Conservation (phyloP, 176 grass and related monocot species). For the Guadua angustifolia region DNA sequence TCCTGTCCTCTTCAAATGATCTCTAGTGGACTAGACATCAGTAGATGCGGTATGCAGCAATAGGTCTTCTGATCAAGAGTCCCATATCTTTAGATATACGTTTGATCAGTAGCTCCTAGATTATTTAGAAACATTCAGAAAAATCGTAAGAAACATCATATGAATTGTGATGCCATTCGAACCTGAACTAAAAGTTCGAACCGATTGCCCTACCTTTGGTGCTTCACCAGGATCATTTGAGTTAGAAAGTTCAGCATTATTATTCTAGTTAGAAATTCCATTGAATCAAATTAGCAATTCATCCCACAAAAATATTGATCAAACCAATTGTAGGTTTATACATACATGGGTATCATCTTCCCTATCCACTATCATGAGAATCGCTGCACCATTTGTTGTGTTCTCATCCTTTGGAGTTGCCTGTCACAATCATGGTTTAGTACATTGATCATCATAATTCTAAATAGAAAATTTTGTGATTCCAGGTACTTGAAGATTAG, state of each 20-base stretch:
- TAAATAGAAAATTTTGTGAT: background rate
- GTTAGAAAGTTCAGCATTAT: slow-evolving; percentile 23
- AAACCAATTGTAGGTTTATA: slow-evolving; percentile 3
- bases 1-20: slow-evolving; percentile 70
- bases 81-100: slow-evolving; percentile 71
- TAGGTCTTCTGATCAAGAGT: slow-evolving; percentile 57
- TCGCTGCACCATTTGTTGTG: slow-evolving; percentile 38
- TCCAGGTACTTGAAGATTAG: slow-evolving; percentile 38
- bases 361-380: slow-evolving; percentile 35
- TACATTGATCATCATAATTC: background rate
- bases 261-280: slow-evolving; percentile 41
- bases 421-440: slow-evolving; percentile 35
- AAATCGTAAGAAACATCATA: background rate
- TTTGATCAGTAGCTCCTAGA: slow-evolving; percentile 70
- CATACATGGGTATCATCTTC: slow-evolving; percentile 44
- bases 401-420: slow-evolving; percentile 40
- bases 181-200: background rate
- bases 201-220: slow-evolving; percentile 59
- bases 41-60: slow-evolving; percentile 60
- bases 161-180: background rate
- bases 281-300: slow-evolving; percentile 19
- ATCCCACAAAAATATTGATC: slow-evolving; percentile 1
- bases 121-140: slow-evolving; percentile 1
- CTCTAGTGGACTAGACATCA: slow-evolving; percentile 66
- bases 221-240: slow-evolving; percentile 49